A percentile compares a stretch with the other conserved stretches of the same genome.
Conservation (phyloP, 805 yeast species). For the Schizosaccharomyces osmophilus region DNA sequence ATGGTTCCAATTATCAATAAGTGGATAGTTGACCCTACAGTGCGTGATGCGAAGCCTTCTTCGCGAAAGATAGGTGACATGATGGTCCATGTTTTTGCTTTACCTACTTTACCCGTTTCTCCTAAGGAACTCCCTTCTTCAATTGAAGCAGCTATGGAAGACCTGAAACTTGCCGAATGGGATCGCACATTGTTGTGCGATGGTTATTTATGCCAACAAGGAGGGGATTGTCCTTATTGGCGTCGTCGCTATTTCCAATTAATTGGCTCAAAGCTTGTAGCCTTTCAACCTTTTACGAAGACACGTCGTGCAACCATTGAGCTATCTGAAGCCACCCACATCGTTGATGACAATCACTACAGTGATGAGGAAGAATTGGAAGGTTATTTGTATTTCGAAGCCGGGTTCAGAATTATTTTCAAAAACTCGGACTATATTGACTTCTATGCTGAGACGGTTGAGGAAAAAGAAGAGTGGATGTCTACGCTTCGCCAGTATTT, state of each 20-base stretch:
- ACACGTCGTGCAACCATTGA: conserved; percentile 49
- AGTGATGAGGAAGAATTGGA: conserved; percentile 13
- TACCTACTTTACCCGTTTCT: not conserved
- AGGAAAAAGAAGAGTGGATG: conserved; percentile 45
- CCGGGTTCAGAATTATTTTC: conserved; percentile 52
- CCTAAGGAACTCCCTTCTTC: not conserved
- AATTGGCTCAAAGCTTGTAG: conserved; percentile 46
- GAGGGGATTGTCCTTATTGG: conserved; percentile 66
- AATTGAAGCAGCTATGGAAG: not conserved
- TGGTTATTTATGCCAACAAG: conserved; percentile 67
- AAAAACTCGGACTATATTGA: conserved; percentile 60
- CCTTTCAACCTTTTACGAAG: conserved; percentile 46
- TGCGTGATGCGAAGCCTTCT: not conserved
- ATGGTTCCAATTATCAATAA: not conserved
- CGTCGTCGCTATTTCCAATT: conserved; percentile 51
- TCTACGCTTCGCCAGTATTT: conserved; percentile 15
- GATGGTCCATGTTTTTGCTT: not conserved
- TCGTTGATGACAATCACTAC: conserved; percentile 15
- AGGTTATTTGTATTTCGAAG: conserved; percentile 53
- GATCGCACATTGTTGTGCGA: conserved; percentile 6
- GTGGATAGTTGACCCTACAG: not conserved
- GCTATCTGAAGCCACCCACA: conserved; percentile 11
- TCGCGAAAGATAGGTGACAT: not conserved
- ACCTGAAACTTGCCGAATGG: conserved; percentile 7
- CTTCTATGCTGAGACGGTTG: conserved; percentile 56